phyloP scores from a whole-genome alignment of 2,329 filamentous ascomycete genomes.

The Corniculantispora saksenae region DNA sequence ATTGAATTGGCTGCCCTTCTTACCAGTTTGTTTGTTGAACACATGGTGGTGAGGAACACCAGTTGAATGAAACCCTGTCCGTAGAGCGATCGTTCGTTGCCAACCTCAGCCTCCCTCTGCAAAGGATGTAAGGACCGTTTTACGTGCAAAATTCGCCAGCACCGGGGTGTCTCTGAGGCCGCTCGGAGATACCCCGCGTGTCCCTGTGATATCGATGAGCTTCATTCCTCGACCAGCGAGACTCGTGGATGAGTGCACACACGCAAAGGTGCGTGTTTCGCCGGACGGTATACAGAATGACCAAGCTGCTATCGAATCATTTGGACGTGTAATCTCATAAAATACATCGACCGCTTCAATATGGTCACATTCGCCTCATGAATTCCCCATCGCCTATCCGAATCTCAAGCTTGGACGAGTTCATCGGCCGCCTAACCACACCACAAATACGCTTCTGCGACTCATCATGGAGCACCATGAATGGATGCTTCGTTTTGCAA shows the following conservation, averaged over 20 bases:
- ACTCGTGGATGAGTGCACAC: background rate
- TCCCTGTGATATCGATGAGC: background rate
- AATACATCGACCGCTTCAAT: no score
- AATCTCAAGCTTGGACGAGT: background rate
- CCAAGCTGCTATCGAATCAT: background rate
- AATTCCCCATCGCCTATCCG: background rate
- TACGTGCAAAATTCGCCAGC: background rate
- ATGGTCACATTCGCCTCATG: no score
- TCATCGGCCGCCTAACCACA: background rate
- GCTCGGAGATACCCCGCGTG: background rate
- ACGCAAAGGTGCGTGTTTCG: background rate
- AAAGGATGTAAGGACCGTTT: background rate
- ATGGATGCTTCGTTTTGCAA: background rate
- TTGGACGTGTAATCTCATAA: background rate
- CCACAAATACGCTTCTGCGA: background rate
- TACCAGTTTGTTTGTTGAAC: background rate
- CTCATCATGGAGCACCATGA: background rate
- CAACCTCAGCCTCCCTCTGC: background rate
- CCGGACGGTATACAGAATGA: background rate
- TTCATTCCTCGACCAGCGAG: background rate
- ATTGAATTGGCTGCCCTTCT: background rate
- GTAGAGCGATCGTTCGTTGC: background rate
- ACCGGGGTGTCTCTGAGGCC: no score
- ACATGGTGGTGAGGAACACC: background rate
- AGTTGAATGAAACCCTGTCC: background rate